These are phyloP conservation scores for Cocos nucifera DNA, from an alignment of 176 grass and related monocot species.

Conservation along the genomic window DNA sequence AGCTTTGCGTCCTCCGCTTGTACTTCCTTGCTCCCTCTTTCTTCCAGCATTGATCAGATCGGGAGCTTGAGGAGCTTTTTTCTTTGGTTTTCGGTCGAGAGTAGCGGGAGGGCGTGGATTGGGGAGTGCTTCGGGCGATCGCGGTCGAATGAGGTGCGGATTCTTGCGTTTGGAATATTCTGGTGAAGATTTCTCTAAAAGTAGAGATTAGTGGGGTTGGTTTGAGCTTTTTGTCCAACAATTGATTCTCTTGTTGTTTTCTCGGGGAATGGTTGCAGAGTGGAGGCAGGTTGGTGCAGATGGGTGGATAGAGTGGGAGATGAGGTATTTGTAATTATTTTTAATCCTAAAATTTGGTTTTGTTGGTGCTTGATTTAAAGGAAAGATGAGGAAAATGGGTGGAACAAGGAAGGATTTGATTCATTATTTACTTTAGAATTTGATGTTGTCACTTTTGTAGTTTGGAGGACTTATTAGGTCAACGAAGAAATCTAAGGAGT, in stretches of 20 bases:
- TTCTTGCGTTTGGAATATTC: neutral
- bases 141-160: slow-evolving; percentile 15
- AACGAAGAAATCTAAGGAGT: neutral
- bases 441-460: neutral
- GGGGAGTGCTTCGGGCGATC: slow-evolving; percentile 6
- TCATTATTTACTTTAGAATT: neutral
- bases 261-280: no score
- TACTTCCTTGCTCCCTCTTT: no score
- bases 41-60: no score
- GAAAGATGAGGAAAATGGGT: no score
- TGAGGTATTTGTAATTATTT: no score
- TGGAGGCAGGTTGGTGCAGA: no score
- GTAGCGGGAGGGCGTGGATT: no score
- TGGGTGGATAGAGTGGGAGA: no score
- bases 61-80: neutral
- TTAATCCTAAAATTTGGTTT: no score
- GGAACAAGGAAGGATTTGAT: no score
- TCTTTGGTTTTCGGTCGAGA: neutral
- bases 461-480: neutral
- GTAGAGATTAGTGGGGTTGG: neutral
- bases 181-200: neutral
- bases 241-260: neutral
- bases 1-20: neutral
- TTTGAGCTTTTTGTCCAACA: slow-evolving; percentile 1
- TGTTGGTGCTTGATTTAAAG: no score